Conservation (phyloP, 75 land plant genomes). For the Isoetes taiwanensis region DNA sequence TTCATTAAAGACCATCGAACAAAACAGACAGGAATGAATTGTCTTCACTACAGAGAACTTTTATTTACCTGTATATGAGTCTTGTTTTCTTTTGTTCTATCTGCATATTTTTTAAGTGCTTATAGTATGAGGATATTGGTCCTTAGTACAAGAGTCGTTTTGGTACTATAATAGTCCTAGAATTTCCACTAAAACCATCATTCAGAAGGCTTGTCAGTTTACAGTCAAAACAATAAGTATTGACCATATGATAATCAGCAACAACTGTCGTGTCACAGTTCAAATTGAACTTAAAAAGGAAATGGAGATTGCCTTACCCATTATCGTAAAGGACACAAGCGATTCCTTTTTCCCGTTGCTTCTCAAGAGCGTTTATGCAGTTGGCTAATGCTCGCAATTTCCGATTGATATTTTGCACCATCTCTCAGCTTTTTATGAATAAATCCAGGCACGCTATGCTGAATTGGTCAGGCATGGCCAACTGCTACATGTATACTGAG, state of each 20-base stretch:
- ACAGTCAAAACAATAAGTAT: constrained; percentile 28
- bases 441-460: too few relatives aligned
- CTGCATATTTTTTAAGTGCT: constrained; percentile 96
- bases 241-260: background rate
- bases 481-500: too few relatives aligned
- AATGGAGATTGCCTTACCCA: constrained; percentile 44
- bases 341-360: constrained; percentile 3
- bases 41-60: too few relatives aligned
- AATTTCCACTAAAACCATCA: constrained; percentile 97
- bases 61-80: constrained; percentile 73
- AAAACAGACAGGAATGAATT: too few relatives aligned
- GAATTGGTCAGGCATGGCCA: too few relatives aligned
- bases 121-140: constrained; percentile 87
- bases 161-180: constrained; percentile 91
- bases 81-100: constrained; percentile 90
- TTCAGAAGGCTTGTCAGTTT: constrained; percentile 88
- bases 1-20: background rate
- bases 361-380: constrained; percentile 1
- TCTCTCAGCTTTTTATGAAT: constrained; percentile 7
- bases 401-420: constrained; percentile 62
- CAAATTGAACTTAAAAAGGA: too few relatives aligned
- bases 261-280: constrained; percentile 6
- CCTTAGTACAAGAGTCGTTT: constrained; percentile 75
- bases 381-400: constrained; percentile 28
- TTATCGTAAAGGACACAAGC: constrained; percentile 96